Conservation (phyloP, 371 early-diverging fungal species). For the Mortierella sp. region DNA sequence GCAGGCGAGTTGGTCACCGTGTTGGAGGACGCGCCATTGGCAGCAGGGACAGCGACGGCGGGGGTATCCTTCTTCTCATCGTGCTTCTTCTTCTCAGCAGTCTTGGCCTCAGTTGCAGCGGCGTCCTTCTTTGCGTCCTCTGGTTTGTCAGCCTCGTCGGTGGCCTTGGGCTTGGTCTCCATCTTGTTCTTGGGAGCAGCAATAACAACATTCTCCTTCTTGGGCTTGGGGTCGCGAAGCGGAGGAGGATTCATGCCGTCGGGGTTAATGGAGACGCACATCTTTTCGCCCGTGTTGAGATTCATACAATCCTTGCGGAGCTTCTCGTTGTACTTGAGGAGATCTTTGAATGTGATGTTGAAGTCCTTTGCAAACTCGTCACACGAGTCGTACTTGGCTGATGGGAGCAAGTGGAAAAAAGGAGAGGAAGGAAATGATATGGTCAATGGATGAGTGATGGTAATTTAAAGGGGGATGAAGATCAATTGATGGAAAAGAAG, state of each 20-base stretch:
- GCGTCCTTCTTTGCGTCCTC: neutral
- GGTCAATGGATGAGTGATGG: neutral
- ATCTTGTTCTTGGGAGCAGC: neutral
- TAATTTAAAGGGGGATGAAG: too few relatives aligned
- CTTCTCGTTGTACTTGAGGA: conserved; percentile 35
- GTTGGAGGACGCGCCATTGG: neutral
- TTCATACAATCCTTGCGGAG: conserved; percentile 28
- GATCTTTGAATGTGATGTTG: conserved; percentile 19
- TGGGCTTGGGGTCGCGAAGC: neutral
- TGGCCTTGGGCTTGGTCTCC: neutral
- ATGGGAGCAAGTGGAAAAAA: neutral
- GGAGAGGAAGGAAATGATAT: neutral
- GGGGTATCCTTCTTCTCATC: neutral
- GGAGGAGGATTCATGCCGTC: conserved; percentile 9
- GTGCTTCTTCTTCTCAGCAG: neutral
- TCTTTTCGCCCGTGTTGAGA: conserved; percentile 26
- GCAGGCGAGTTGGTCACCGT: neutral
- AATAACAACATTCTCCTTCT: neutral
- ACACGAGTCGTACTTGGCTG: conserved; percentile 11
- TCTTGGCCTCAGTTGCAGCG: neutral
- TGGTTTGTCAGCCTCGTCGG: neutral
- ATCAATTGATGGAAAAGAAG: too few relatives aligned
- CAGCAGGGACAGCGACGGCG: neutral
- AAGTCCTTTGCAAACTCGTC: conserved; percentile 3
- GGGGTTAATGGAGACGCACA: conserved; percentile 36